A percentile compares a stretch with the other conserved stretches of the same genome.
phyloP scores from a whole-genome alignment of 805 yeast species.

The Metschnikowia aberdeeniae region DNA sequence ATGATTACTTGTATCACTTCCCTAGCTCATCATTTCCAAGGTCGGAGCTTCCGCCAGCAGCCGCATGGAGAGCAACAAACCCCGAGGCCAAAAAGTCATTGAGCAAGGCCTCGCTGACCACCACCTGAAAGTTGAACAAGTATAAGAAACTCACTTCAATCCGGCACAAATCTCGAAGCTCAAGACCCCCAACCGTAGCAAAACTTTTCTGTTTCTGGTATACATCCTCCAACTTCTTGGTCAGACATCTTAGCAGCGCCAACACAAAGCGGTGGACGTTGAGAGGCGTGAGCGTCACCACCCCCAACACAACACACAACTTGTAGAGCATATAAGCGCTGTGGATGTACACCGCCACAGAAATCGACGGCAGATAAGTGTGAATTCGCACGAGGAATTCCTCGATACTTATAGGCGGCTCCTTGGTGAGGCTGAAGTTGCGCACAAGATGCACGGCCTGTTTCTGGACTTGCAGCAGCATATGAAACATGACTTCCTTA shows the following conservation, averaged over 20 bases:
- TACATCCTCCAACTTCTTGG: conserved; percentile 42
- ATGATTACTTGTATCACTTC: too few relatives aligned
- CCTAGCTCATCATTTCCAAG: too few relatives aligned
- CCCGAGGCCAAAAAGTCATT: conserved; percentile 30
- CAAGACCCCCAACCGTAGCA: conserved; percentile 45
- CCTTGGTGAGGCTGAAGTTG: conserved; percentile 30
- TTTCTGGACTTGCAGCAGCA: conserved; percentile 13
- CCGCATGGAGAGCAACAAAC: conserved; percentile 27
- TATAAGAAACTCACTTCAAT: conserved; percentile 51
- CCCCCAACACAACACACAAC: conserved; percentile 29
- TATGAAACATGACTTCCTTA: conserved; percentile 20
- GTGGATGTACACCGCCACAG: conserved; percentile 38
- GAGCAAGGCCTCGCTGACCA: conserved; percentile 35
- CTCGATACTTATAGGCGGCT: conserved; percentile 33
- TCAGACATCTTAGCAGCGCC: conserved; percentile 36
- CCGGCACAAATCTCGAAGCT: conserved; percentile 39
- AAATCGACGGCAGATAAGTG: conserved; percentile 37
- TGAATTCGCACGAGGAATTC: conserved; percentile 35
- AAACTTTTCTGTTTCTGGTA: conserved; percentile 40
- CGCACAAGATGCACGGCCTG: conserved; percentile 30
- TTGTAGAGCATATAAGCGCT: conserved; percentile 37
- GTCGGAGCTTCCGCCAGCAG: not conserved
- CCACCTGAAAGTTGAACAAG: conserved; percentile 46
- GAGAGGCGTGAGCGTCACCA: conserved; percentile 29
- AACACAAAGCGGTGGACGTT: conserved; percentile 39